Evolutionary conservation across 768 basidiomycete species (phyloP), one percentile per base, ranked within the genome.

Genomic region (Boletus pseudo-olivaceus): DNA sequence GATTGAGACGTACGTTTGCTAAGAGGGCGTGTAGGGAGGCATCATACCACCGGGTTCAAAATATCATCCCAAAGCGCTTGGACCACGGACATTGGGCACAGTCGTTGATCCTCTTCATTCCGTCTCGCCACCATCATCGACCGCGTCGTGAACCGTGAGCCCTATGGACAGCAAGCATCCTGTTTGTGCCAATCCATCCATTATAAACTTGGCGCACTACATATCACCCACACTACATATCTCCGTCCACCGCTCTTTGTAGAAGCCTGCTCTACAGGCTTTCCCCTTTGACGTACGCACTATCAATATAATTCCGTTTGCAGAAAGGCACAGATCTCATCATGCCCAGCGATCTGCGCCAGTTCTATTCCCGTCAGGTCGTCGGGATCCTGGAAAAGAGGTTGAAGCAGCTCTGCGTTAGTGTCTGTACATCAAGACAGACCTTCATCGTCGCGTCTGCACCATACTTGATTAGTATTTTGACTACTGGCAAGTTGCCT

Each of bases 371-470:
- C 80, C 4, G 82, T 80, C 53, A 84, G 72, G 27, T 77, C 84
- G 62, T 90, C 88, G 30, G 81, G 72, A 64, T 90, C 88, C 88
- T 90, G 63, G 49, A 50, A 33, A 43, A 51, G 48, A 41, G 33
- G 46, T 53, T 61, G 27, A 42, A 55, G 26, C 38, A 52, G 33
- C 48, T 11, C 33, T 17, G 7, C 49, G 43, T 43, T 27, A 35
- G 47, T 48, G 42, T 30, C 9, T 17, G 33, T 20, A 38, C 19
- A 54, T 34, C 29, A 37, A 40, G 35, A 54, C 55, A 42, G 57
- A 90, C 93, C 80, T 87, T 84, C 41, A 88, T 71, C 32, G 70
- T 69, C 41, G 63, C 67, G 61, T 92, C 82, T 6, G 87, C 93
- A 5, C 90, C 91, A 47, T 75, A 73, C 20, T 74, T 61, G 19